phyloP scores from a whole-genome alignment of 495 filamentous ascomycete species.

The Oidiodendron maius region DNA sequence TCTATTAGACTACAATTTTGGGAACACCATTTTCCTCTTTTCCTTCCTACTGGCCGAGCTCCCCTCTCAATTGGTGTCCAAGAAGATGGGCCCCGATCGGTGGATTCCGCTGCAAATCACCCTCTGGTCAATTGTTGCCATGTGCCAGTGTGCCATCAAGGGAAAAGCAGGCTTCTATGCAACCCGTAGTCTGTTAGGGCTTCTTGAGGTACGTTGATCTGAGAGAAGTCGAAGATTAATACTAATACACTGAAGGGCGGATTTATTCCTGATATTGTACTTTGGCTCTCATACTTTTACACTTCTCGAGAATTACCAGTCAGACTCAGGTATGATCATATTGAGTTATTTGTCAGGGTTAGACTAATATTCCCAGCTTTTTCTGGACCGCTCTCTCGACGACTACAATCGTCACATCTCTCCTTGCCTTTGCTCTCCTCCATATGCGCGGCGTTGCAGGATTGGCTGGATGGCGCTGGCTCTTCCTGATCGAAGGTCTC shows the following conservation, averaged over 20 bases:
- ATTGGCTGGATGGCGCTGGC: constrained; percentile 75
- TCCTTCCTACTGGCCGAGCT: constrained; percentile 65
- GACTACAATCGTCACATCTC: constrained; percentile 61
- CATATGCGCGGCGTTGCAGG: constrained; percentile 60
- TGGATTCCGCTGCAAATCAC: constrained; percentile 85
- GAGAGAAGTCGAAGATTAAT: too few species aligned
- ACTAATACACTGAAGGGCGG: constrained; percentile 40
- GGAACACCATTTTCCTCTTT: constrained; percentile 67
- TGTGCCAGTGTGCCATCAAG: constrained; percentile 58
- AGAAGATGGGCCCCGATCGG: constrained; percentile 74
- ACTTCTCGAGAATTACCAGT: constrained; percentile 63
- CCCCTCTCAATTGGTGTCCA: constrained; percentile 68
- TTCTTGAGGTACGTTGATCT: constrained; percentile 55
- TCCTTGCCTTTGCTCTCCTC: constrained; percentile 68
- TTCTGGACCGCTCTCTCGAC: constrained; percentile 67
- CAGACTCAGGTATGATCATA: constrained; percentile 35
- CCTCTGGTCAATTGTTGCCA: constrained; percentile 69
- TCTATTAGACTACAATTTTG: constrained; percentile 60
- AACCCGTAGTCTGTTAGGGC: constrained; percentile 58
- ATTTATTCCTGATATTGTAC: constrained; percentile 49
- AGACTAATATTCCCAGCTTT: constrained; percentile 27
- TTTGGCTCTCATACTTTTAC: constrained; percentile 78
- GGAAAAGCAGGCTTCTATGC: constrained; percentile 56
- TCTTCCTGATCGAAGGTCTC: constrained; percentile 54
- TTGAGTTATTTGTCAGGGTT: background rate